phyloP scores from a whole-genome alignment of 345 rosid genomes.

The Salix arbutifolia region DNA sequence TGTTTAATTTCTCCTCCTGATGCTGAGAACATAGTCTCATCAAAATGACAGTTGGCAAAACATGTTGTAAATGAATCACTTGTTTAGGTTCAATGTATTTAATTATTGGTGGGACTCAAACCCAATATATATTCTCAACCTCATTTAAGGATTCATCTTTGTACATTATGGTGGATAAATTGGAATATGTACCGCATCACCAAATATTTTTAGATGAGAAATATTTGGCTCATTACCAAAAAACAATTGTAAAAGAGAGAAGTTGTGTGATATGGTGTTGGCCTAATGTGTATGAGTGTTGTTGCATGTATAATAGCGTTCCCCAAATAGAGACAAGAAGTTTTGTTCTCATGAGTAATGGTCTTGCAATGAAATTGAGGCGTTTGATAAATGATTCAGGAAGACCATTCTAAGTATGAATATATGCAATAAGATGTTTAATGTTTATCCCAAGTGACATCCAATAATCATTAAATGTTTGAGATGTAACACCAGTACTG shows the following conservation, averaged over 20 bases:
- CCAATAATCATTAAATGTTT: conserved; percentile 6
- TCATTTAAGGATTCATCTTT: not conserved
- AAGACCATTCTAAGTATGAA: conserved; percentile 7
- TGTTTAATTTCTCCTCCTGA: not conserved
- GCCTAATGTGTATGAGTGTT: not conserved
- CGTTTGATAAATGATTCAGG: not conserved
- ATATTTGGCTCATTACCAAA: not conserved
- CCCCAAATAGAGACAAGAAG: not conserved
- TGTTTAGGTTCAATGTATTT: not conserved
- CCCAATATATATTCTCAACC: not conserved
- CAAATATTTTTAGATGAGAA: conserved; percentile 2
- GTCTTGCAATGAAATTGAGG: not conserved
- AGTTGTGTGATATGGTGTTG: no score
- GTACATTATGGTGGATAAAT: not conserved
- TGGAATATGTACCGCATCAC: not conserved
- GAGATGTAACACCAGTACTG: conserved; percentile 6
- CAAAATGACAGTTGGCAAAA: not conserved
- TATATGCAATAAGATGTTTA: not conserved
- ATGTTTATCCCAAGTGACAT: not conserved
- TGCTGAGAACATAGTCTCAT: not conserved
- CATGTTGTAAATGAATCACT: not conserved
- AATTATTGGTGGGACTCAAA: not conserved
- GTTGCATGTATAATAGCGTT: not conserved
- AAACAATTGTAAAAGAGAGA: not conserved
- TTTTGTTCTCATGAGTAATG: no score